These are phyloP conservation scores for Fistulinella cinereoalba DNA, from an alignment of 1,284 basidiomycete genomes.

Conservation along the genomic window DNA sequence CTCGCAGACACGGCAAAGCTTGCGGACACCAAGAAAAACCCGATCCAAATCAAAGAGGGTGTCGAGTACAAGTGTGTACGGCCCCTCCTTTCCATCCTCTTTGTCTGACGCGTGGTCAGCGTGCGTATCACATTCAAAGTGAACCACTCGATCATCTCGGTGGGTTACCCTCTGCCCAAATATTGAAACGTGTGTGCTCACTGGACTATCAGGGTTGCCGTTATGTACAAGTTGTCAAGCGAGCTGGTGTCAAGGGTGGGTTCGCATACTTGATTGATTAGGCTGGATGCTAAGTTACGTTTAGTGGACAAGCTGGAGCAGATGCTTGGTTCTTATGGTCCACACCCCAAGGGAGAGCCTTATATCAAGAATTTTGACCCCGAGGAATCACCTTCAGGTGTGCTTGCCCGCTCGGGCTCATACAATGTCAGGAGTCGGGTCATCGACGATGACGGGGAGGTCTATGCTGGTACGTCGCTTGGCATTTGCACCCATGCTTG, in stretches of 20 bases:
- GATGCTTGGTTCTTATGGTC: conserved; percentile 89
- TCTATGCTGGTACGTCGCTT: conserved; percentile 63
- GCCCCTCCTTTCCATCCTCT: not conserved
- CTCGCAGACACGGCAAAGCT: conserved; percentile 46
- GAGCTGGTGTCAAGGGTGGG: conserved; percentile 64
- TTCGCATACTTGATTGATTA: not conserved
- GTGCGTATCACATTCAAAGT: conserved; percentile 79
- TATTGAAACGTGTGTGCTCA: conserved; percentile 9
- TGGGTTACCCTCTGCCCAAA: conserved; percentile 33
- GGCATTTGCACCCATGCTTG: not conserved
- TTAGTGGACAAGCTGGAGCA: conserved; percentile 85
- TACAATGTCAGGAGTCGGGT: conserved; percentile 80
- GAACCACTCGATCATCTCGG: conserved; percentile 83
- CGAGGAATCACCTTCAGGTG: conserved; percentile 79
- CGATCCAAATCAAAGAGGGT: conserved; percentile 80
- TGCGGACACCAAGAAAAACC: conserved; percentile 61
- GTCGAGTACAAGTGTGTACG: conserved; percentile 70
- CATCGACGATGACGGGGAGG: conserved; percentile 75
- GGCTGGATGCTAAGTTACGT: conserved; percentile 7
- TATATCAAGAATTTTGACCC: conserved; percentile 72
- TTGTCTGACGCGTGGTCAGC: conserved; percentile 37
- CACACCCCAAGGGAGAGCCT: conserved; percentile 53
- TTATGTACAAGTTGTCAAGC: conserved; percentile 84
- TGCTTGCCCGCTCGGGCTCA: conserved; percentile 74
- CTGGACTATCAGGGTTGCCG: conserved; percentile 59